Percentiles rank a stretch among this genome's conserved stretches.
phyloP scores from a whole-genome alignment of 1,139 yeast species.

The Nadsonia starkeyi-henricii region DNA sequence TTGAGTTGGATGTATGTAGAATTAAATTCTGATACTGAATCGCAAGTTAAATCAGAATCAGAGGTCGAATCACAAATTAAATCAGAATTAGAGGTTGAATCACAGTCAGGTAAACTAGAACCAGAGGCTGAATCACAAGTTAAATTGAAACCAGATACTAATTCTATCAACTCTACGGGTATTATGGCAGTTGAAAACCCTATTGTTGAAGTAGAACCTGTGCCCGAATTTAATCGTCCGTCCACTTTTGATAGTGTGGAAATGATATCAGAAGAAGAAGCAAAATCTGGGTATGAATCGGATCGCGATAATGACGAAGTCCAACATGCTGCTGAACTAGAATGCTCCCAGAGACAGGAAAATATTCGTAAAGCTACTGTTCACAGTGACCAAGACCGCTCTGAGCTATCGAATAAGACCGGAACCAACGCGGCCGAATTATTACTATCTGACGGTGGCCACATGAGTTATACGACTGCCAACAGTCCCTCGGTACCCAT shows the following conservation, averaged over 20 bases:
- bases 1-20: conserved; percentile 50
- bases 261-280: conserved; percentile 16
- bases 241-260: conserved; percentile 1
- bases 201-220: conserved; percentile 1
- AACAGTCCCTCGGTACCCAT: background rate
- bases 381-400: no score
- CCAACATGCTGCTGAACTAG: conserved; percentile 14
- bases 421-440: no score
- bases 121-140: no score
- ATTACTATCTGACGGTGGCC: background rate
- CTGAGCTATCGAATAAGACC: no score
- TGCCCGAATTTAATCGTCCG: conserved; percentile 13
- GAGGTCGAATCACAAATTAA: background rate
- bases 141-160: conserved; percentile 1
- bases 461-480: background rate
- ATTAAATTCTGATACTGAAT: background rate
- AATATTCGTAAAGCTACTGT: background rate
- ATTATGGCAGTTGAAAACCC: background rate
- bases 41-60: background rate
- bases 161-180: conserved; percentile 1
- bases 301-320: conserved; percentile 12
- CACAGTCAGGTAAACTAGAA: background rate
- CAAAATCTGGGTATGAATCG: conserved; percentile 10
- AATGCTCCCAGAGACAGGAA: conserved; percentile 10
- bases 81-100: background rate